Percentiles rank a stretch among this genome's conserved stretches.
Conservation (phyloP, 139 green algal genomes). For the Micromonas commoda region DNA sequence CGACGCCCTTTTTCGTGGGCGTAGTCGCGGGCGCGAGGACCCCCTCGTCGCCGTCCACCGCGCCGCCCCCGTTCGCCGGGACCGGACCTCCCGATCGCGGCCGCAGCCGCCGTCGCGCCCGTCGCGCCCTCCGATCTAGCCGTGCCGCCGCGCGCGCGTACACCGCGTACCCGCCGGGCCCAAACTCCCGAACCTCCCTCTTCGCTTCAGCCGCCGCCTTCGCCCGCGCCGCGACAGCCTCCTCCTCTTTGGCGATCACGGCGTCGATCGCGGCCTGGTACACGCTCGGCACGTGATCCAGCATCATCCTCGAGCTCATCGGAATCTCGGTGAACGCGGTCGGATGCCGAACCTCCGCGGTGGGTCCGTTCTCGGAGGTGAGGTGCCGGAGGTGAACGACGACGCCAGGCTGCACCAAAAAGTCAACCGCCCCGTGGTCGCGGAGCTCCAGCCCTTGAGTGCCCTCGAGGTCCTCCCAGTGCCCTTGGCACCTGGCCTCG, state of each 20-base stretch:
- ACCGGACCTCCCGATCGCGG: too few relatives aligned
- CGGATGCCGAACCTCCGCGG: constrained; percentile 3
- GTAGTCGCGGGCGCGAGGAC: too few relatives aligned
- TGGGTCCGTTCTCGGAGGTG: background rate
- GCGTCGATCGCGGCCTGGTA: constrained; percentile 9
- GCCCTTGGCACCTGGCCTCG: background rate
- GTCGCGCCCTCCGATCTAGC: background rate
- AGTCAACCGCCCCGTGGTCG: constrained; percentile 9
- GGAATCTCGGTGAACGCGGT: constrained; percentile 19
- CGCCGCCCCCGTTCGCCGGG: too few relatives aligned
- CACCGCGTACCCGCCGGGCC: background rate
- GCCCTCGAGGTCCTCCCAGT: constrained; percentile 7
- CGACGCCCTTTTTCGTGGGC: too few relatives aligned
- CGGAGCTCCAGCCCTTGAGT: constrained; percentile 3
- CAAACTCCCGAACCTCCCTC: background rate
- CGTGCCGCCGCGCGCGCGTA: background rate
- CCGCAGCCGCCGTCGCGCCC: too few relatives aligned
- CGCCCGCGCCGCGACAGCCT: too few relatives aligned
- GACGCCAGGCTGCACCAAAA: constrained; percentile 6
- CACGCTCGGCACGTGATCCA: constrained; percentile 8
- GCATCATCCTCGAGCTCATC: constrained; percentile 4
- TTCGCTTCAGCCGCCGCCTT: background rate
- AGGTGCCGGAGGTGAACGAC: constrained; percentile 2
- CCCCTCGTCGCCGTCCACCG: too few relatives aligned
- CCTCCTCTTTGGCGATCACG: too few relatives aligned